phyloP scores from a whole-genome alignment of 805 yeast species.

The Myxozyma mucilagina region DNA sequence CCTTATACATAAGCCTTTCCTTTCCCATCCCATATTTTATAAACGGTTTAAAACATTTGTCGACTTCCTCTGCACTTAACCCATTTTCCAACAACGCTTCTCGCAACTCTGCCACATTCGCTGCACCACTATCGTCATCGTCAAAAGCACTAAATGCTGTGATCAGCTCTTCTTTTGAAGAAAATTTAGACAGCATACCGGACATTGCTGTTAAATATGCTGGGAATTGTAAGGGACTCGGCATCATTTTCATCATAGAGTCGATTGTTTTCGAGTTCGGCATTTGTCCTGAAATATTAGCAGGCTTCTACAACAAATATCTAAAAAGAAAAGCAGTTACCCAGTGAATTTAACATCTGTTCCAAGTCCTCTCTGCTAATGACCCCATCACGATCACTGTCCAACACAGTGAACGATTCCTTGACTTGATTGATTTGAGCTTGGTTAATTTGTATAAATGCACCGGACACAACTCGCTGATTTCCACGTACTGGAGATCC shows the following conservation, averaged over 20 bases:
- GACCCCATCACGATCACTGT: conserved; percentile 74
- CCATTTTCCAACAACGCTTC: conserved; percentile 52
- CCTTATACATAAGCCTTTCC: conserved; percentile 58
- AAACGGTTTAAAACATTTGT: conserved; percentile 55
- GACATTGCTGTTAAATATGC: conserved; percentile 66
- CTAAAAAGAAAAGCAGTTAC: conserved; percentile 32
- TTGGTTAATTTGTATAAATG: conserved; percentile 46
- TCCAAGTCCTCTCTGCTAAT: conserved; percentile 42
- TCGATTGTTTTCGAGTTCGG: conserved; percentile 47
- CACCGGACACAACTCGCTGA: conserved; percentile 23
- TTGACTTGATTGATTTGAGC: conserved; percentile 66
- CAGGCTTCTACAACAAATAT: neutral
- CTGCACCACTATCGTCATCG: conserved; percentile 42
- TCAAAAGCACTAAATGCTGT: conserved; percentile 62
- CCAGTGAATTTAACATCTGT: conserved; percentile 54
- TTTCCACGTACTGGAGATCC: neutral
- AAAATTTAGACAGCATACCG: conserved; percentile 51
- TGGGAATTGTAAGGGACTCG: conserved; percentile 57
- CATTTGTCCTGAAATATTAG: conserved; percentile 39
- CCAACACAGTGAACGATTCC: conserved; percentile 76
- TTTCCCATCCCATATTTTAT: conserved; percentile 58
- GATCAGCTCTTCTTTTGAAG: conserved; percentile 51
- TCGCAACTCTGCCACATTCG: conserved; percentile 53
- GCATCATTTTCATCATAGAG: conserved; percentile 50
- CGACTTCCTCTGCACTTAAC: conserved; percentile 48